Evolutionary conservation across 495 filamentous ascomycete species (phyloP), one percentile per base, ranked within the genome.

Genomic region (Aspergillus ostianus): DNA sequence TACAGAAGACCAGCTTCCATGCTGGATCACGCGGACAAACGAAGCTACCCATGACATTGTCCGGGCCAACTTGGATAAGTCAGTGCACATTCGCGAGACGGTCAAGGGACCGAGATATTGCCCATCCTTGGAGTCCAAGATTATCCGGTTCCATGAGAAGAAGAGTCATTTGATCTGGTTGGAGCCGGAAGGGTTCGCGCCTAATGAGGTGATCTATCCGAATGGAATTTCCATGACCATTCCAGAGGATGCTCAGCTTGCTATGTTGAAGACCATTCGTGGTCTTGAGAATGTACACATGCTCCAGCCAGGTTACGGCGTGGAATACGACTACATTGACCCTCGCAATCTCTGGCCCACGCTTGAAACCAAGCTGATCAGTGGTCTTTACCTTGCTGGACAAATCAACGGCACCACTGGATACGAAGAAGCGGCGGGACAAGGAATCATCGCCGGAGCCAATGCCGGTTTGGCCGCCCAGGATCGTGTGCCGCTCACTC

Each of bases 371-470:
- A 98, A 98, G 73, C 75, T 89, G 23, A 96, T 98, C 59, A 79
- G 79, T 32, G 94, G 94, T 32, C 84, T 98, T 8, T 98, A 90
- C 76, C 83, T 98, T 18, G 94, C 94, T 2, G 94, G 94, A 17
- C 94, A 98, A 69, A 97, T 98, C 72, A 98, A 98, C 75, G 94
- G 94, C 47, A 98, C 94, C 0, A 98, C 94, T 0, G 94, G 94
- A 3, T 98, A 98, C 74, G 94, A 98, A 74, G 94, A 98, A 76
- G 94, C 94, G 2, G 91, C 94, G 0, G 92, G 89, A 12, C 94
- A 98, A 72, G 94, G 94, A 32, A 84, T 98, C 66, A 77, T 98
- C 18, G 95, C 94, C 0, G 94, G 94, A 41, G 91, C 90, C 63
- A 98, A 98, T 67, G 94, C 94, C 7, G 95, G 95, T 1, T 81